Percentiles rank a stretch among this genome's conserved stretches.
Evolutionary conservation across 306 rosid genomes (phyloP).

Genomic region (Ochetophila trinervis): DNA sequence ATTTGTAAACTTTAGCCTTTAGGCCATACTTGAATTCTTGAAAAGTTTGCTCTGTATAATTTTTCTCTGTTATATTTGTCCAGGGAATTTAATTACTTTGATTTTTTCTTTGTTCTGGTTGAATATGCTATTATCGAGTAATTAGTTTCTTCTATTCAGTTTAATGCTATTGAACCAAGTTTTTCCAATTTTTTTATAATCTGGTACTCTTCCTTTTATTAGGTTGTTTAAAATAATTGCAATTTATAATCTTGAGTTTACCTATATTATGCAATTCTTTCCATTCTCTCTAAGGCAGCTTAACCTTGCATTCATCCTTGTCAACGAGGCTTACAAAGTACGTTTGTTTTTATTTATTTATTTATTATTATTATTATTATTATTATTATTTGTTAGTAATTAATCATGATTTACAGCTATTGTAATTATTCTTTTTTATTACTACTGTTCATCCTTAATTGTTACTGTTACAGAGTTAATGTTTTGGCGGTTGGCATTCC

Average conservation of each 20-base stretch:
- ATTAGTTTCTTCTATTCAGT: background rate
- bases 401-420: no score
- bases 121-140: background rate
- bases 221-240: background rate
- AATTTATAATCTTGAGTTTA: background rate
- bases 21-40: no score
- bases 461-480: no score
- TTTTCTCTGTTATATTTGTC: no score
- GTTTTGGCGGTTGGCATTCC: no score
- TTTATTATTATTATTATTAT: no score
- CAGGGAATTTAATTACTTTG: background rate
- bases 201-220: background rate
- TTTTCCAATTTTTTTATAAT: background rate
- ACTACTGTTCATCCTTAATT: no score
- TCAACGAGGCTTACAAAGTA: background rate
- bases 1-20: no score
- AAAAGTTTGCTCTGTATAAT: no score
- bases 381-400: no score
- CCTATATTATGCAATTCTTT: background rate
- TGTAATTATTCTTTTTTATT: no score
- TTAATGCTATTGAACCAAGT: background rate
- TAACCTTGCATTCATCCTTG: constrained; percentile 7
- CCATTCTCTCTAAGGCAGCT: constrained; percentile 5
- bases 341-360: no score
- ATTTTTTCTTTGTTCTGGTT: background rate